phyloP scores from a whole-genome alignment of 352 stramenopile genomes.

The Phytophthora litchii region DNA sequence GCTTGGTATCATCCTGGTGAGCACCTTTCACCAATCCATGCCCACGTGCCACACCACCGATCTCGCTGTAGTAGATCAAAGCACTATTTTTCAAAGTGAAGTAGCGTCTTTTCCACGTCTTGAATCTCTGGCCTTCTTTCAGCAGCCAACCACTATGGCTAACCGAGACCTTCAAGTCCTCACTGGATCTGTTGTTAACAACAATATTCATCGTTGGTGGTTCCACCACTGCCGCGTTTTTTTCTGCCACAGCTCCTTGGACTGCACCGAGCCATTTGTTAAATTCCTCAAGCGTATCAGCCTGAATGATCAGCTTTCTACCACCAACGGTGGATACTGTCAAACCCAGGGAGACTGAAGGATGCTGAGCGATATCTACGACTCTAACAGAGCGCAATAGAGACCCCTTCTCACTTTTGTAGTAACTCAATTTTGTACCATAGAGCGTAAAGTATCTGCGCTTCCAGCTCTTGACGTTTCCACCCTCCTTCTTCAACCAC shows the following conservation, averaged over 20 bases:
- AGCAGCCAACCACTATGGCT: constrained; percentile 72
- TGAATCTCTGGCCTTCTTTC: constrained; percentile 77
- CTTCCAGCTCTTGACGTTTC: constrained; percentile 75
- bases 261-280: constrained; percentile 63
- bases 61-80: constrained; percentile 76
- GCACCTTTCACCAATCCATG: constrained; percentile 61
- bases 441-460: constrained; percentile 78
- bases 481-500: constrained; percentile 76
- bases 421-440: constrained; percentile 74
- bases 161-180: constrained; percentile 27
- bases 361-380: constrained; percentile 38
- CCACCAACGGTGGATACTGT: constrained; percentile 47
- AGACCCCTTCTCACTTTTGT: constrained; percentile 68
- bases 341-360: constrained; percentile 47
- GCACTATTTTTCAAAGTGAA: constrained; percentile 75
- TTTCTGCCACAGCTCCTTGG: constrained; percentile 31
- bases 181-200: constrained; percentile 15
- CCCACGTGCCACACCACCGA: constrained; percentile 60
- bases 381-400: constrained; percentile 57
- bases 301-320: constrained; percentile 63
- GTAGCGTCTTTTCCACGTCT: constrained; percentile 80
- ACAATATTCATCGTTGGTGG: constrained; percentile 15
- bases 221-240: constrained; percentile 7
- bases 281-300: constrained; percentile 69
- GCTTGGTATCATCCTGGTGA: constrained; percentile 50